A percentile compares a stretch with the other conserved stretches of the same genome.
Evolutionary conservation across 2,329 filamentous ascomycete genomes (phyloP).

Genomic region (Colletotrichum sp.): DNA sequence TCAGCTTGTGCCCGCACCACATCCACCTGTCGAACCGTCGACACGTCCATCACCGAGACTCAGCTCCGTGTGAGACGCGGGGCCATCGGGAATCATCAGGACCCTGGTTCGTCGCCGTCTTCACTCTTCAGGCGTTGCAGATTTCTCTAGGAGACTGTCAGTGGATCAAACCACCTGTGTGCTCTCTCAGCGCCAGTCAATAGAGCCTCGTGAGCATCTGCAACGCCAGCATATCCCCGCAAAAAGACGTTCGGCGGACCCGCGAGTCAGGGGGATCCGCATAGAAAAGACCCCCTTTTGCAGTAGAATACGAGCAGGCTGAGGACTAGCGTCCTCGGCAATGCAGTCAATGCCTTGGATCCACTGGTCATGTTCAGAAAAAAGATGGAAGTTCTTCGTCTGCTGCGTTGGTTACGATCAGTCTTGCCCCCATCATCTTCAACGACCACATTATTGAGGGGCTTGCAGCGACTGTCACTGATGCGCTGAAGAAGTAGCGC

Average conservation of each 20-base stretch:
- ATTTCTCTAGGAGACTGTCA: neutral
- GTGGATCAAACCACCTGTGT: neutral
- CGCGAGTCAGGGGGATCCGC: neutral
- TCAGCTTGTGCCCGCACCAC: neutral
- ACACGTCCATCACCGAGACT: neutral
- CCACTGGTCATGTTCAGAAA: neutral
- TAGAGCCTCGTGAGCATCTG: neutral
- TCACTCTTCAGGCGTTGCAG: neutral
- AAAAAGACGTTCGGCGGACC: neutral
- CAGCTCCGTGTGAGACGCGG: neutral
- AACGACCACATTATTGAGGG: neutral
- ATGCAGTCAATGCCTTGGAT: neutral
- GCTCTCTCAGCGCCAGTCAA: neutral
- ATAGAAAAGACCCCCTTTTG: neutral
- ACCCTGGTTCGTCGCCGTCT: neutral
- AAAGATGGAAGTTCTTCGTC: neutral
- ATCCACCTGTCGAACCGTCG: neutral
- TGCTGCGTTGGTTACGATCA: neutral
- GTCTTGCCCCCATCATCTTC: neutral
- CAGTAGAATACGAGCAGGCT: neutral
- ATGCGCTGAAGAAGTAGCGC: neutral
- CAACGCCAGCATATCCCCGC: neutral
- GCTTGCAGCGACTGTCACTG: neutral
- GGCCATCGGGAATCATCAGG: neutral
- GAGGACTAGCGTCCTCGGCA: slow-evolving; percentile 1